Percentiles rank a stretch among this genome's conserved stretches.
These are phyloP conservation scores for Pseudogymnoascus sp. DNA, from an alignment of 2,329 filamentous ascomycete genomes.

Conservation along the genomic window DNA sequence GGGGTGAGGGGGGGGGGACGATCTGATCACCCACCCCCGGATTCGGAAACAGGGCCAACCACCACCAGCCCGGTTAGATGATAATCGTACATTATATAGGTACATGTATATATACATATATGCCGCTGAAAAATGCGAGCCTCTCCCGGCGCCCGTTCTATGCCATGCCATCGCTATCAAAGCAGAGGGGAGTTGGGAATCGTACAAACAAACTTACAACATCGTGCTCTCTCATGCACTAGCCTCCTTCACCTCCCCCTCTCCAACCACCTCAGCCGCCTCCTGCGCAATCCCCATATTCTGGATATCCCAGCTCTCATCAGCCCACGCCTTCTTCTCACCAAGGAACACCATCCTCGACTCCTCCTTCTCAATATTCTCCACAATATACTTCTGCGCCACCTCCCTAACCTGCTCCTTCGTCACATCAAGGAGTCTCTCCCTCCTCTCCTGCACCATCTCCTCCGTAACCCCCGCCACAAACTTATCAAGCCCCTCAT, in stretches of 20 bases:
- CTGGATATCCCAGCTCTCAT: slow-evolving; percentile 63
- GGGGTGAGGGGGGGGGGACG: too few relatives aligned
- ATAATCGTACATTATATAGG: slow-evolving; percentile 11
- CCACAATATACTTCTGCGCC: slow-evolving; percentile 74
- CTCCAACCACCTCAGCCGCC: slow-evolving; percentile 10
- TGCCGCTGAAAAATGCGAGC: slow-evolving; percentile 7
- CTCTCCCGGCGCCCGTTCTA: neutral
- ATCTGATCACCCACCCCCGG: too few relatives aligned
- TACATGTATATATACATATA: slow-evolving; percentile 7
- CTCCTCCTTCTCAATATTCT: slow-evolving; percentile 49
- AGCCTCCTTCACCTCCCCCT: slow-evolving; percentile 19
- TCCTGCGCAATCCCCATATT: slow-evolving; percentile 61
- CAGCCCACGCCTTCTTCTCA: slow-evolving; percentile 72
- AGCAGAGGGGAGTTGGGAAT: neutral
- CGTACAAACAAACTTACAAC: slow-evolving; percentile 17
- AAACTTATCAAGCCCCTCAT: slow-evolving; percentile 82
- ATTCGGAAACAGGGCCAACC: neutral
- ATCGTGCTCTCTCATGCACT: slow-evolving; percentile 12
- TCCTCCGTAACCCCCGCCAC: slow-evolving; percentile 76
- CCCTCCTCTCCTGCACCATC: slow-evolving; percentile 79
- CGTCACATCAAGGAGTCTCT: slow-evolving; percentile 79
- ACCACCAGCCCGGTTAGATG: neutral
- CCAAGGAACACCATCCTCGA: slow-evolving; percentile 69
- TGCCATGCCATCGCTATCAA: slow-evolving; percentile 5
- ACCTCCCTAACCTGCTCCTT: slow-evolving; percentile 70